Evolutionary conservation across 139 green algal genomes (phyloP).

Genomic region (Chlamydomonas sp.): DNA sequence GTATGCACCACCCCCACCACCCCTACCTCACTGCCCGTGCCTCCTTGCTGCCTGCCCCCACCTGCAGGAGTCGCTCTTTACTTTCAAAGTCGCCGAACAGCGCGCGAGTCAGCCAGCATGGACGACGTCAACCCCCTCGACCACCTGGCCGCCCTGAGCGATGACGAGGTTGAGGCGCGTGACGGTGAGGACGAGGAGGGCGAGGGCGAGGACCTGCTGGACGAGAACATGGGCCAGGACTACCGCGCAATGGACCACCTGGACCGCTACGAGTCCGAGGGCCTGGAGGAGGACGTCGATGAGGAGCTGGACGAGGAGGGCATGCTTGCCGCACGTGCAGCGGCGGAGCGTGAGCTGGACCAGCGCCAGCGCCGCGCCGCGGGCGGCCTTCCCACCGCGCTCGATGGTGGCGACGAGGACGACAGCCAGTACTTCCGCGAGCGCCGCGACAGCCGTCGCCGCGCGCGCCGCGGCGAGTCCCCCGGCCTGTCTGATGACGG

Average conservation of each 20-base stretch:
- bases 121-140: slow-evolving; percentile 12
- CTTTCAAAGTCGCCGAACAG: no score
- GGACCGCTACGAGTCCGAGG: slow-evolving; percentile 84
- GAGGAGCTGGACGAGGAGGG: slow-evolving; percentile 56
- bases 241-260: slow-evolving; percentile 81
- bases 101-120: no score
- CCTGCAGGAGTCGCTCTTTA: no score
- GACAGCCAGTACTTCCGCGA: slow-evolving; percentile 4
- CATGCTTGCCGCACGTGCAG: slow-evolving; percentile 22
- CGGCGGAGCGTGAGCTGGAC: slow-evolving; percentile 73
- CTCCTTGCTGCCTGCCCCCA: no score
- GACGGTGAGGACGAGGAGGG: slow-evolving; percentile 45
- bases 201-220: slow-evolving; percentile 86
- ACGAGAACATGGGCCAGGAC: slow-evolving; percentile 76
- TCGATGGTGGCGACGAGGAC: background rate
- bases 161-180: slow-evolving; percentile 29
- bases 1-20: no score
- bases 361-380: slow-evolving; percentile 25
- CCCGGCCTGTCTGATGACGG: background rate
- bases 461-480: background rate
- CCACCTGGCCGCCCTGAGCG: slow-evolving; percentile 25
- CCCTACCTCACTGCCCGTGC: no score
- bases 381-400: slow-evolving; percentile 14
- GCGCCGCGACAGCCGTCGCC: slow-evolving; percentile 6
- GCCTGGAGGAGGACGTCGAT: slow-evolving; percentile 65